Conservation (phyloP, 2,329 filamentous ascomycete species). For the Thielaviopsis punctulata region DNA sequence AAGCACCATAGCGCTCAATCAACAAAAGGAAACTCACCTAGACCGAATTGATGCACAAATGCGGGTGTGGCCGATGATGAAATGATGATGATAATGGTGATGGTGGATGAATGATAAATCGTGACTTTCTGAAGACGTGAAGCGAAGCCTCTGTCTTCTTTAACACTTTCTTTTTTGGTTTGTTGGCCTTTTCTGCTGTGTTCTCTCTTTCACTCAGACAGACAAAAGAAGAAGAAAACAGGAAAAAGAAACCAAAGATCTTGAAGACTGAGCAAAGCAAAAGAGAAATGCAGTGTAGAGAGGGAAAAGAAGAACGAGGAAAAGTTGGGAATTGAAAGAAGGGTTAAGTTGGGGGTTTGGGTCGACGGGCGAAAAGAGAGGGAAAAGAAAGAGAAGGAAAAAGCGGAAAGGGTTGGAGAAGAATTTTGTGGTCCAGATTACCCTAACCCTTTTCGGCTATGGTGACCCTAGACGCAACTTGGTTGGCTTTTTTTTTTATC, state of each 20-base stretch:
- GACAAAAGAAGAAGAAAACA: not conserved
- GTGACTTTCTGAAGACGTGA: too few relatives aligned
- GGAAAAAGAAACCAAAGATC: too few relatives aligned
- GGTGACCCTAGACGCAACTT: not conserved
- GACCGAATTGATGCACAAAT: not conserved
- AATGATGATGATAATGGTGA: not conserved
- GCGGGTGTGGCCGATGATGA: not conserved
- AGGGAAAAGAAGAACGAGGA: not conserved
- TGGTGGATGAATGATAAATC: not conserved
- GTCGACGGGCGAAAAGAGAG: slow-evolving; percentile 3
- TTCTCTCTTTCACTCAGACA: not conserved
- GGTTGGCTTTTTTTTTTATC: not conserved
- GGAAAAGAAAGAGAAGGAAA: slow-evolving; percentile 5
- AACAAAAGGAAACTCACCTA: not conserved
- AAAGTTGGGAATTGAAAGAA: slow-evolving; percentile 6
- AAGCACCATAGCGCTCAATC: too few relatives aligned
- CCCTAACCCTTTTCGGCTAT: slow-evolving; percentile 11
- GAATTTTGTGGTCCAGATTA: slow-evolving; percentile 3
- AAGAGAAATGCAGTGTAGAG: too few relatives aligned
- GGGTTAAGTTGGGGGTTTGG: slow-evolving; percentile 12
- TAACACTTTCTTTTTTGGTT: not conserved
- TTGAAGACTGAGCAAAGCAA: too few relatives aligned
- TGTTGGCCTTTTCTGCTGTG: not conserved
- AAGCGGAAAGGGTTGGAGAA: slow-evolving; percentile 12
- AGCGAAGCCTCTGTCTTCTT: not conserved